Conservation (phyloP, 2,329 filamentous ascomycete genomes). For the Zasmidium cellare region DNA sequence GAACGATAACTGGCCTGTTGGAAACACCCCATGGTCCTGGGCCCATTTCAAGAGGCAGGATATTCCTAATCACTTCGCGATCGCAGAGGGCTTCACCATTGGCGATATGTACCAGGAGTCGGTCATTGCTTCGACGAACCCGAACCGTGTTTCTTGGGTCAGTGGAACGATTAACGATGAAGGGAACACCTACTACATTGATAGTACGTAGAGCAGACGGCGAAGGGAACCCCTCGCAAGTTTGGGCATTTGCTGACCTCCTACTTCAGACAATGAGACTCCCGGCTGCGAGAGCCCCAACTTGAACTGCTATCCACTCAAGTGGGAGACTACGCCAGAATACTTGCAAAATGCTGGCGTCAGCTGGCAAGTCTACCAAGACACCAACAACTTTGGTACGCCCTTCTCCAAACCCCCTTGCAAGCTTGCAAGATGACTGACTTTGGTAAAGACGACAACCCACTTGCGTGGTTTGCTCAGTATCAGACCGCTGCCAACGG, state of each 20-base stretch:
- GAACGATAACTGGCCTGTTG: conserved; percentile 56
- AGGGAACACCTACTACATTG: conserved; percentile 32
- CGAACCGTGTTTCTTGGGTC: conserved; percentile 54
- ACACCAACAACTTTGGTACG: conserved; percentile 48
- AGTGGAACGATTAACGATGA: conserved; percentile 51
- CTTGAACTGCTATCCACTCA: conserved; percentile 56
- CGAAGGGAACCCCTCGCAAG: too few relatives aligned
- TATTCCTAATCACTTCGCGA: conserved; percentile 56
- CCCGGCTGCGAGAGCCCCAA: conserved; percentile 46
- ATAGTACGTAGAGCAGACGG: conserved; percentile 1
- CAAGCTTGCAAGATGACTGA: neutral
- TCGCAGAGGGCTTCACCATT: conserved; percentile 57
- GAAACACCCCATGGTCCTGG: conserved; percentile 57
- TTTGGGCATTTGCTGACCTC: too few relatives aligned
- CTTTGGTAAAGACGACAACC: conserved; percentile 43
- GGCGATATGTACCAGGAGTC: conserved; percentile 59
- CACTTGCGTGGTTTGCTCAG: conserved; percentile 55
- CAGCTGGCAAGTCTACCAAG: conserved; percentile 49
- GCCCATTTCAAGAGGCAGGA: conserved; percentile 54
- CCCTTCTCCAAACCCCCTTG: neutral
- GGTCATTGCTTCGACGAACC: conserved; percentile 54
- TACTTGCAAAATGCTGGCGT: conserved; percentile 51
- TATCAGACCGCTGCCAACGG: conserved; percentile 48
- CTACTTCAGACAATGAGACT: conserved; percentile 36
- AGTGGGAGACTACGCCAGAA: conserved; percentile 53